A percentile compares a stretch with the other conserved stretches of the same genome.
phyloP scores from a whole-genome alignment of 495 filamentous ascomycete species.

The Neurospora tetrasperma region DNA sequence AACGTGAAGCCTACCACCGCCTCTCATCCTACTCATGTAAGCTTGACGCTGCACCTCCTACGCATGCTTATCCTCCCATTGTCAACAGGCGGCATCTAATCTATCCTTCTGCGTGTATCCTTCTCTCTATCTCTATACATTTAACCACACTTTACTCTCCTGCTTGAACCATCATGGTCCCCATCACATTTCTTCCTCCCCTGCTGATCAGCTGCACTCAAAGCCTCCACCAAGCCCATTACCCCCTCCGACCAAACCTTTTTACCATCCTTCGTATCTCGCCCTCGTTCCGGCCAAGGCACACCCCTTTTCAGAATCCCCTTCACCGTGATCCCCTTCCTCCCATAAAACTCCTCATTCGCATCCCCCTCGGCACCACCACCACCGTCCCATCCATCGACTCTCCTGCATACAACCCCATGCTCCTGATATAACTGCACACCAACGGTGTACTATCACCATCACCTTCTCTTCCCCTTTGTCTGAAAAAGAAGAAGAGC shows the following conservation, averaged over 20 bases:
- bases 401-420: conserved; percentile 65
- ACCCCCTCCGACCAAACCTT: conserved; percentile 25
- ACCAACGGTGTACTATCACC: conserved; percentile 36
- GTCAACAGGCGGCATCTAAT: not conserved
- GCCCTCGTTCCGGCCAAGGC: conserved; percentile 1
- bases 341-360: conserved; percentile 65
- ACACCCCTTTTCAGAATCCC: conserved; percentile 60
- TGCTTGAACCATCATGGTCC: conserved; percentile 12
- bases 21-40: not conserved
- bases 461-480: not conserved
- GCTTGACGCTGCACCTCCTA: not conserved
- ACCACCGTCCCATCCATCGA: conserved; percentile 69
- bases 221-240: conserved; percentile 47
- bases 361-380: conserved; percentile 68
- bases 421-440: conserved; percentile 70
- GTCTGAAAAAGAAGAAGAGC: not conserved
- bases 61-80: not conserved
- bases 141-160: not conserved
- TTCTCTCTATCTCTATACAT: conserved; percentile 45
- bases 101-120: not conserved
- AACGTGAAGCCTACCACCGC: not conserved
- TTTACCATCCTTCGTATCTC: not conserved
- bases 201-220: conserved; percentile 64
- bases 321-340: conserved; percentile 39
- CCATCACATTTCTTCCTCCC: conserved; percentile 41